Base-by-base conservation (phyloP, 306 rosid genomes). In the Medicago arabica region DNA sequence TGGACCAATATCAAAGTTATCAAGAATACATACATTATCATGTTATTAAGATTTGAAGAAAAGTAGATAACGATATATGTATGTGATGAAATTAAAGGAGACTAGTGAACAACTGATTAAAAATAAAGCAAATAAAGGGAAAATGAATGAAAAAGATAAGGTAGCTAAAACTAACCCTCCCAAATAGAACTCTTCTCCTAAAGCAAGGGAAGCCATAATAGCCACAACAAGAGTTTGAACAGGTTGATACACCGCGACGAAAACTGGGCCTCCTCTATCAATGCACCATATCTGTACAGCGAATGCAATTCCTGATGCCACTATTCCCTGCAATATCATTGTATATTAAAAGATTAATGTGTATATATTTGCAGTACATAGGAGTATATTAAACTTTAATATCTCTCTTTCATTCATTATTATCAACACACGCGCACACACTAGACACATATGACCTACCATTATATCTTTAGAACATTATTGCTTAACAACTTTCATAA, bases 231-330 rank as follows among this genome's bases (percentile, higher is more conserved):
- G 97, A 74, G 99, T 95, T 81, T 95, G 99, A 86, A 95, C 97
- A 72, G 99, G 99, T 57, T 95, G 99, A 87, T 95, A 95, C 46
- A 95, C 99, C 0, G 99, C 99, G 3, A 95, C 99, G 41, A 95
- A 95, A 36, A 95, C 99, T 39, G 99, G 99, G 80, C 99, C 99
- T 18, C 99, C 99, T 83, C 96, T 95, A 88, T 95, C 97, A 14
- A 95, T 92, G 97, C 99, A 95, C 99, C 99, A 95, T 84, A 90
- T 95, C 85, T 95, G 99, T 62, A 95, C 97, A 59, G 99, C 99
- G 85, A 95, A 95, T 17, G 99, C 99, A 15, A 95, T 83, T 80
- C 99, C 99, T 2, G 99, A 95, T 70, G 99, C 99, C 73, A 95
- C 97, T 82, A 95, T 92, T 75, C 99, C 99, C 98, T 94, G 85